Evolutionary conservation across 78 protist genomes (phyloP).

Genomic region (Dictyostelium discoideum): DNA sequence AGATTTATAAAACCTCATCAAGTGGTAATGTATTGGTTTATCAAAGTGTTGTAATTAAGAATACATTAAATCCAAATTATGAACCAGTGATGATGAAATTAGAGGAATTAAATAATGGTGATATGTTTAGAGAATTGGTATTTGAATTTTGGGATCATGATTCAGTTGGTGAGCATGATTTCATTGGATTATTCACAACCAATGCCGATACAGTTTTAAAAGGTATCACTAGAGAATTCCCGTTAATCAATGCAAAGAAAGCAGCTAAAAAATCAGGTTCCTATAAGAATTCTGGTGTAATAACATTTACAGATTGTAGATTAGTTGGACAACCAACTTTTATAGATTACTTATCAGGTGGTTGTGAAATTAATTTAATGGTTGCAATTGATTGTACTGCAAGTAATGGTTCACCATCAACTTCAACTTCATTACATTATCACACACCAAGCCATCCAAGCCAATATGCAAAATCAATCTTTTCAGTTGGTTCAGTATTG

Average conservation of each 20-base stretch:
- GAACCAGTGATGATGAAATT: neutral
- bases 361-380: constrained; percentile 67
- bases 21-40: constrained; percentile 14
- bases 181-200: constrained; percentile 67
- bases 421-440: constrained; percentile 84
- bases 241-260: constrained; percentile 71
- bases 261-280: neutral
- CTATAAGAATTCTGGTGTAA: constrained; percentile 71
- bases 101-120: neutral
- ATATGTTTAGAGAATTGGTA: constrained; percentile 11
- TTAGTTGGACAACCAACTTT: constrained; percentile 23
- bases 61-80: constrained; percentile 74
- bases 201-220: constrained; percentile 1
- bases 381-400: constrained; percentile 94
- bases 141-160: constrained; percentile 82
- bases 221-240: neutral
- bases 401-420: constrained; percentile 79
- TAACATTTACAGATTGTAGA: constrained; percentile 30
- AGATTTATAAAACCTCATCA: neutral
- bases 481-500: constrained; percentile 9
- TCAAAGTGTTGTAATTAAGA: constrained; percentile 70
- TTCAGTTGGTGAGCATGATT: constrained; percentile 62
- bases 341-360: constrained; percentile 83
- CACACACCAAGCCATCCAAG: neutral
- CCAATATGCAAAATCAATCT: constrained; percentile 1